phyloP scores from a whole-genome alignment of 31 red algal species.

The Odonthalia washingtoniensis region DNA sequence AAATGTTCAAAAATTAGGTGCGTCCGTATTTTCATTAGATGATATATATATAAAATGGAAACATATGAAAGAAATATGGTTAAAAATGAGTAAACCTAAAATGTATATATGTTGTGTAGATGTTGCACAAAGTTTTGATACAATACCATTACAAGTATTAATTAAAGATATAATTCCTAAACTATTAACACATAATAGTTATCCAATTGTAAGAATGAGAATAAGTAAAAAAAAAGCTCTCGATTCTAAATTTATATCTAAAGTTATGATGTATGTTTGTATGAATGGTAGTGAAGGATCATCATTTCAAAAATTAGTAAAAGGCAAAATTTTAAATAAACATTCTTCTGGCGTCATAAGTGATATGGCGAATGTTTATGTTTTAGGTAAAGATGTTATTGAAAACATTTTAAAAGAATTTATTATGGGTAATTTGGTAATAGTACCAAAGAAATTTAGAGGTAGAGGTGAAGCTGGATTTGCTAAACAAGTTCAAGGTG shows the following conservation, averaged over 20 bases:
- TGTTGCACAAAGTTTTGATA: conserved; percentile 78
- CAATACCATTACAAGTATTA: conserved; percentile 60
- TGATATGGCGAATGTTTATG: conserved; percentile 51
- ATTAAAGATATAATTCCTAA: conserved; percentile 71
- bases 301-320: conserved; percentile 46
- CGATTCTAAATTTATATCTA: background rate
- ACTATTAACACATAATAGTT: conserved; percentile 47
- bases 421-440: conserved; percentile 56
- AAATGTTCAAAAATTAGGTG: conserved; percentile 27
- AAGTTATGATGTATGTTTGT: conserved; percentile 55
- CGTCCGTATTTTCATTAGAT: conserved; percentile 68
- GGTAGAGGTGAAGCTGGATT: conserved; percentile 42
- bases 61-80: conserved; percentile 40
- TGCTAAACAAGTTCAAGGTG: conserved; percentile 66
- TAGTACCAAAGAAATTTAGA: conserved; percentile 32
- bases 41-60: conserved; percentile 62
- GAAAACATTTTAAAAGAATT: conserved; percentile 43
- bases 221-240: conserved; percentile 19
- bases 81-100: conserved; percentile 25
- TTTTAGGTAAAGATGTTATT: conserved; percentile 29
- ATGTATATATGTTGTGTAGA: conserved; percentile 65
- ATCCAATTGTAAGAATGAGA: conserved; percentile 50
- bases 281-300: conserved; percentile 65
- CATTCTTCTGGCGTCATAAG: conserved; percentile 59
- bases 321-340: conserved; percentile 21